Base-by-base conservation (phyloP, 305 asterid species). In the Fraxinus paxiana region DNA sequence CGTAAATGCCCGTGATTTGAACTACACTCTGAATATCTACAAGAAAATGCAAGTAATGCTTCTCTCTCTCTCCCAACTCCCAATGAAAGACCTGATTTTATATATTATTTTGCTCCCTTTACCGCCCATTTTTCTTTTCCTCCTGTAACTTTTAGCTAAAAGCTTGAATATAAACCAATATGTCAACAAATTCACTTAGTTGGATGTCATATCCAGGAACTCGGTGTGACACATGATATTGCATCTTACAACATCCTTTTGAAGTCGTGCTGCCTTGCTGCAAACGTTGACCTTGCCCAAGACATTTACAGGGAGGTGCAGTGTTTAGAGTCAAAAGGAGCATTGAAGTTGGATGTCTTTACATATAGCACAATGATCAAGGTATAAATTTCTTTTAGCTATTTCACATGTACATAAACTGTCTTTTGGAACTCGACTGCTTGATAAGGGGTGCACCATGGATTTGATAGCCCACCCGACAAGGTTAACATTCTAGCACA, bases 291-390 rank as follows among this genome's bases (percentile, higher is more conserved):
- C 86, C 89, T 93, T 83, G 99, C 98, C 82, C 90, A 85, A 85
- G 94, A 90, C 81, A 88, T 91, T 75, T 95, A 93, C 84, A 87
- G 80, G 84, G 88, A 87, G 83, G 89, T 92, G 56, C 88, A 80
- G 84, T 81, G 78, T 30, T 84, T 93, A 90, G 97, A 95, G 86
- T 77, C 85, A 7, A 84, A 77, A 82, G 98, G 98, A 79, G 88
- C 78, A 37, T 70, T 95, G 83, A 90, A 90, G 81, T 82, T 90
- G 91, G 99, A 95, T 85, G 96, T 91, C 83, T 92, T 93, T 91
- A 95, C 99, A 12, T 95, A 93, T 88, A 93, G 98, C 89, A 91
- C 99, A 79, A 92, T 95, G 84, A 88, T 95, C 67, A 93, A 95
- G 96, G 99, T 95, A 86, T 75, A 73, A 46, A 65, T 77, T 85